Evolutionary conservation across 352 stramenopile genomes (phyloP).

Genomic region (Phytophthora lateralis): DNA sequence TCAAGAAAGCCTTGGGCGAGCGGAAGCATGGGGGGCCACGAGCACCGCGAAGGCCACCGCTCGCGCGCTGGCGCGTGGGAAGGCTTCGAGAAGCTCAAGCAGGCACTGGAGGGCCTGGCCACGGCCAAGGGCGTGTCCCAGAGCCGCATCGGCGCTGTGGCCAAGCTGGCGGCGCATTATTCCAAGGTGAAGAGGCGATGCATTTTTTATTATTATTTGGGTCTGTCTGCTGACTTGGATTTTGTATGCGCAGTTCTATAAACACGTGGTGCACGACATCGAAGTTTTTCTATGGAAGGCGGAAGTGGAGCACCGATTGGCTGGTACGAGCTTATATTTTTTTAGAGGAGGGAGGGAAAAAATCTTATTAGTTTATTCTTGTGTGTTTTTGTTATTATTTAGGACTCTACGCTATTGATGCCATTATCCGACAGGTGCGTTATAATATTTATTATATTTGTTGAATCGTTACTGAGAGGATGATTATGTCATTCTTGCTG

Average conservation of each 20-base stretch:
- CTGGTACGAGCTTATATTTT: slow-evolving; percentile 43
- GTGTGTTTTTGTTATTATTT: slow-evolving; percentile 3
- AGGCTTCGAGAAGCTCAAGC: slow-evolving; percentile 65
- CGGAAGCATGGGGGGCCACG: slow-evolving; percentile 34
- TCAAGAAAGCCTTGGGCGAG: slow-evolving; percentile 22
- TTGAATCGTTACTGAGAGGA: not conserved
- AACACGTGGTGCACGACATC: slow-evolving; percentile 87
- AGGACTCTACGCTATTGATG: slow-evolving; percentile 85
- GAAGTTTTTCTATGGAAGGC: slow-evolving; percentile 87
- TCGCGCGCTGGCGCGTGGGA: slow-evolving; percentile 57
- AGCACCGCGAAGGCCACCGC: slow-evolving; percentile 35
- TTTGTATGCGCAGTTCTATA: slow-evolving; percentile 73
- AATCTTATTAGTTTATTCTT: slow-evolving; percentile 3
- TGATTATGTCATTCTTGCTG: slow-evolving; percentile 8
- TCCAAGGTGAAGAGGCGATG: slow-evolving; percentile 54
- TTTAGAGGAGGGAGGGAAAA: not conserved
- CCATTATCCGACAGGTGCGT: slow-evolving; percentile 76
- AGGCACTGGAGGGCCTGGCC: slow-evolving; percentile 71
- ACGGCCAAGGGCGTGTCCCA: slow-evolving; percentile 83
- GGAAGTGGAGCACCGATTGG: slow-evolving; percentile 80
- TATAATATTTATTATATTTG: slow-evolving; percentile 6
- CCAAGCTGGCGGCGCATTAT: slow-evolving; percentile 70
- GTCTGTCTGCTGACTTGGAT: slow-evolving; percentile 12
- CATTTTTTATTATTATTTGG: not conserved
- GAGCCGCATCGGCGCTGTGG: slow-evolving; percentile 73